phyloP scores from a whole-genome alignment of 1,284 basidiomycete species.

The Tilletia horrida region DNA sequence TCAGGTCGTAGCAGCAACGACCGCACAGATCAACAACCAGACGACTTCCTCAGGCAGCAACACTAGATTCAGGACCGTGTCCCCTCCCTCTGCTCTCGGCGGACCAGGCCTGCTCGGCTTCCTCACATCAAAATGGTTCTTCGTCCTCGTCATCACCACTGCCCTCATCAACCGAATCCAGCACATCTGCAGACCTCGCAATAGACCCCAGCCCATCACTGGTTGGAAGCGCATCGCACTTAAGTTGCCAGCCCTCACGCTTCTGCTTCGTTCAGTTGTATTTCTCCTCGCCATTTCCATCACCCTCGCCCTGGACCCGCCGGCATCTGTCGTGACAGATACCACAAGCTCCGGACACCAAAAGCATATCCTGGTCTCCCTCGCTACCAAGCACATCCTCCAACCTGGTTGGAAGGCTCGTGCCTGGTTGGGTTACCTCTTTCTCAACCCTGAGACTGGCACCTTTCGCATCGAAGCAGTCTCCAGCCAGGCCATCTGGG shows the following conservation, averaged over 20 bases:
- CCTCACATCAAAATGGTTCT: slow-evolving; percentile 40
- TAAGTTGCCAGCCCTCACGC: slow-evolving; percentile 36
- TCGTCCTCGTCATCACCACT: slow-evolving; percentile 33
- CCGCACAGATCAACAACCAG: not conserved
- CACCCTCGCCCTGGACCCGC: not conserved
- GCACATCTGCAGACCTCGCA: slow-evolving; percentile 47
- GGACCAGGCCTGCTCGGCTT: slow-evolving; percentile 27
- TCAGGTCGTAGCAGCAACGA: not conserved
- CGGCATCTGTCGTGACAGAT: too few species aligned
- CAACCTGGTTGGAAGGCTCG: not conserved
- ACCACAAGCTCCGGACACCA: too few species aligned
- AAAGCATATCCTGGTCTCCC: too few species aligned
- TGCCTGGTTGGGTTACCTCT: slow-evolving; percentile 12
- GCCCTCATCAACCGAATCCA: slow-evolving; percentile 46
- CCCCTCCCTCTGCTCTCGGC: slow-evolving; percentile 1
- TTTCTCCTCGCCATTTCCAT: slow-evolving; percentile 25
- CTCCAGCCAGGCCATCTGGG: slow-evolving; percentile 12
- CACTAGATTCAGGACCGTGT: not conserved
- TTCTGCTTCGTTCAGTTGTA: slow-evolving; percentile 32
- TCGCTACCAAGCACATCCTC: too few species aligned
- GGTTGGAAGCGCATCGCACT: slow-evolving; percentile 31
- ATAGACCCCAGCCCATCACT: slow-evolving; percentile 32
- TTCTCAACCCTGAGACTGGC: slow-evolving; percentile 1
- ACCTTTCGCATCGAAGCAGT: slow-evolving; percentile 7
- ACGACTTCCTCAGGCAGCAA: not conserved